phyloP scores from a whole-genome alignment of 78 protist genomes.

The Pigoraptor vietnamica region DNA sequence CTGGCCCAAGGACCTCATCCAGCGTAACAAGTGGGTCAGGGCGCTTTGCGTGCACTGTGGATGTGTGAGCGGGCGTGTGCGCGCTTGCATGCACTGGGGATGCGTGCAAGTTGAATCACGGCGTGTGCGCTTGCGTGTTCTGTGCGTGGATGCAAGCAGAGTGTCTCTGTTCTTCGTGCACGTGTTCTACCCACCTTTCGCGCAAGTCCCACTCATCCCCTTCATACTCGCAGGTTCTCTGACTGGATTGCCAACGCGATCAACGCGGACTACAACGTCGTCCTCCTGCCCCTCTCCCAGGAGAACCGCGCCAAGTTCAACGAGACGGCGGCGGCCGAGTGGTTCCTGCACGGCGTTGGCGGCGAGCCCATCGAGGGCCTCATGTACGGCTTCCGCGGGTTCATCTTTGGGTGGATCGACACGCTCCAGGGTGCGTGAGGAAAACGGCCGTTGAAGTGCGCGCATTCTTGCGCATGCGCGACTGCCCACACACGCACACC shows the following conservation, averaged over 20 bases:
- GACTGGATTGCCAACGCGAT: not conserved
- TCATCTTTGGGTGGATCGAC: not conserved
- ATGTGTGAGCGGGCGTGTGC: too few species aligned
- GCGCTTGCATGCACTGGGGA: not conserved
- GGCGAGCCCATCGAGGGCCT: not conserved
- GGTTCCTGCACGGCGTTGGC: not conserved
- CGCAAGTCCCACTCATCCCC: too few species aligned
- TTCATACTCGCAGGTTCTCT: not conserved
- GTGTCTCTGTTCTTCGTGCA: too few species aligned
- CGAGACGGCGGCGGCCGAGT: not conserved
- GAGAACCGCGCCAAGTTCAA: conserved; percentile 1
- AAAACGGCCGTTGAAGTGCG: too few species aligned
- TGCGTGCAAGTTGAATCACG: not conserved
- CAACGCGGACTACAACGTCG: conserved; percentile 9
- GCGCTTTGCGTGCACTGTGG: not conserved
- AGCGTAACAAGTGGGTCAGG: not conserved
- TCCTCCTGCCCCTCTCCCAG: not conserved
- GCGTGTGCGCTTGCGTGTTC: too few species aligned
- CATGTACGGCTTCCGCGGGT: not conserved
- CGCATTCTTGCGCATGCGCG: too few species aligned
- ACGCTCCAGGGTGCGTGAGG: too few species aligned
- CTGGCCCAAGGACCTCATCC: conserved; percentile 27
- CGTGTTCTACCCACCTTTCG: too few species aligned
- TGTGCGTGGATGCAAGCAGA: too few species aligned
- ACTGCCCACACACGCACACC: too few species aligned